Evolutionary conservation across 352 stramenopile species (phyloP).

Genomic region (Pythium aphanidermatum): DNA sequence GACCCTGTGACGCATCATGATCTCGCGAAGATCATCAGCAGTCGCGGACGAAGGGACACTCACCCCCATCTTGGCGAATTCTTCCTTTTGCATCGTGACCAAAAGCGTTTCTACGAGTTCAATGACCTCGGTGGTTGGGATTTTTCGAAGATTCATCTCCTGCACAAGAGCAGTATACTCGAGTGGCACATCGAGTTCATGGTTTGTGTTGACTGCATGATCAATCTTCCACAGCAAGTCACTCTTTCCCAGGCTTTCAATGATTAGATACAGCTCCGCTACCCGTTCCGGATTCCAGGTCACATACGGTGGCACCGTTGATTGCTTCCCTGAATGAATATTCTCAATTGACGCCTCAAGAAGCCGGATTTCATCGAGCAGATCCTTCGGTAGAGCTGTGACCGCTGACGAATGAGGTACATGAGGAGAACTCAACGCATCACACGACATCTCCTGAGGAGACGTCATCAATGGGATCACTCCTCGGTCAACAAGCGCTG

Average conservation of each 20-base stretch:
- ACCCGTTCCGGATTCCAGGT: slow-evolving; percentile 62
- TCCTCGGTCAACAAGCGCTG: slow-evolving; percentile 55
- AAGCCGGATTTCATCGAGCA: slow-evolving; percentile 51
- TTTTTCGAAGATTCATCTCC: slow-evolving; percentile 50
- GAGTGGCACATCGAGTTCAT: slow-evolving; percentile 45
- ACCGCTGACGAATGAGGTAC: slow-evolving; percentile 5
- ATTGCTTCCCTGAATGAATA: slow-evolving; percentile 9
- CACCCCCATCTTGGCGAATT: slow-evolving; percentile 31
- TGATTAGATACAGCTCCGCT: slow-evolving; percentile 49
- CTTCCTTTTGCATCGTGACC: slow-evolving; percentile 58
- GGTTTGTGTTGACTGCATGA: slow-evolving; percentile 52
- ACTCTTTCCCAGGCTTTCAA: slow-evolving; percentile 60
- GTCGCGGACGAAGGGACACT: slow-evolving; percentile 41
- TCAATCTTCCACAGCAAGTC: slow-evolving; percentile 75
- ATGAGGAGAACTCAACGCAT: background rate
- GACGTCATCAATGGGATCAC: slow-evolving; percentile 45
- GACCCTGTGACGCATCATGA: slow-evolving; percentile 55
- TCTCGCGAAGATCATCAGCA: slow-evolving; percentile 33
- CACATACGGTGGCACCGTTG: slow-evolving; percentile 13
- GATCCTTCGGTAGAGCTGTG: slow-evolving; percentile 28
- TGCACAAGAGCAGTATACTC: slow-evolving; percentile 34
- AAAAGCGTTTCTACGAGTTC: slow-evolving; percentile 50
- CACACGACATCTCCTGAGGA: background rate
- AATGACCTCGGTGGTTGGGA: slow-evolving; percentile 47
- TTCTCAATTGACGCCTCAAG: slow-evolving; percentile 49